Evolutionary conservation across 306 rosid species (phyloP).

Genomic region (Acacia acuminata): DNA sequence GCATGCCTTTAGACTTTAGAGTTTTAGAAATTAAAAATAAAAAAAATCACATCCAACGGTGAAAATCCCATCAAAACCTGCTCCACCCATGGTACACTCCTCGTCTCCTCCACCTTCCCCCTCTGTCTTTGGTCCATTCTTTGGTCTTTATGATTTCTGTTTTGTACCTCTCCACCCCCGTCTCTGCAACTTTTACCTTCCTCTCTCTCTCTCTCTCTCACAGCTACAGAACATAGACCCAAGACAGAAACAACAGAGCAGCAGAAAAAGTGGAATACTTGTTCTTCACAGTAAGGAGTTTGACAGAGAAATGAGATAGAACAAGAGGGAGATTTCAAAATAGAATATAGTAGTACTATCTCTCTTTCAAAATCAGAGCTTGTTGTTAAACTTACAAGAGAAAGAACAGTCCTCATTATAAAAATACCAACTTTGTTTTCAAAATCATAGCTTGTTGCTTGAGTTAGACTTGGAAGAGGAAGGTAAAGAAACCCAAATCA

Average conservation of each 20-base stretch:
- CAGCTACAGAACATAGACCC: not conserved
- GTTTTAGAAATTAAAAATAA: no score
- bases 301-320: not conserved
- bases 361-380: conserved; percentile 25
- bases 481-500: not conserved
- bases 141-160: not conserved
- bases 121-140: not conserved
- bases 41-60: conserved; percentile 33
- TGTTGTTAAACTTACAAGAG: not conserved
- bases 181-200: conserved; percentile 26
- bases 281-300: not conserved
- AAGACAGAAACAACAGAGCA: conserved; percentile 12
- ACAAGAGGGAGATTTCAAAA: not conserved
- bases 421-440: not conserved
- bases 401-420: not conserved
- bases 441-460: conserved; percentile 23
- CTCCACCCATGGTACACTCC: not conserved
- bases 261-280: not conserved
- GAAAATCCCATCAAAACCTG: conserved; percentile 3
- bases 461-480: not conserved
- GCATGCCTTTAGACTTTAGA: not conserved
- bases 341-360: not conserved
- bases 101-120: not conserved
- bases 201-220: conserved; percentile 13
- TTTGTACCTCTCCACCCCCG: conserved; percentile 6